phyloP scores from a whole-genome alignment of 2,329 filamentous ascomycete species.

The Diaporthe helianthi region DNA sequence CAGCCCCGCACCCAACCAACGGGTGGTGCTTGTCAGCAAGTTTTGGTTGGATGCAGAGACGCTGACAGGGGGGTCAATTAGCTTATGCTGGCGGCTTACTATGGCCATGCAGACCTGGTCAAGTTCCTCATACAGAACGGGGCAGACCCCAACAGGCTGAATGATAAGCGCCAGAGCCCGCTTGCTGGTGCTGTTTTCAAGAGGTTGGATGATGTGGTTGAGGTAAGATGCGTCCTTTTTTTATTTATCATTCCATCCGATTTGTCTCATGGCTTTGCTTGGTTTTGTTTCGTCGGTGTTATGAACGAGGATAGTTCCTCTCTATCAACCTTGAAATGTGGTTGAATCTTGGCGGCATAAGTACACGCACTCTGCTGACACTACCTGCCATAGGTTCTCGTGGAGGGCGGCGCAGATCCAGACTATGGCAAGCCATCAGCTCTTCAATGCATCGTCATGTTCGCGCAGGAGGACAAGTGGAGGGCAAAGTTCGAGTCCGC shows the following conservation, averaged over 20 bases:
- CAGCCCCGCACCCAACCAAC: background rate
- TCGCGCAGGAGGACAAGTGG: constrained; percentile 61
- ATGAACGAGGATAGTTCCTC: too few relatives aligned
- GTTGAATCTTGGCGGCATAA: background rate
- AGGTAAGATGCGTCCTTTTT: constrained; percentile 45
- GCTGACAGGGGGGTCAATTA: constrained; percentile 38
- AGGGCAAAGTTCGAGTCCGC: constrained; percentile 56
- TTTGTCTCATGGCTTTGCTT: background rate
- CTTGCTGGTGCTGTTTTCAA: constrained; percentile 78
- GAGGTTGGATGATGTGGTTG: constrained; percentile 68
- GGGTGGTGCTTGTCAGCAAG: too few relatives aligned
- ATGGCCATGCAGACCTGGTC: constrained; percentile 69
- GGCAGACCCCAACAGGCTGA: constrained; percentile 72
- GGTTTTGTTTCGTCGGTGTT: too few relatives aligned
- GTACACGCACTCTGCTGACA: too few relatives aligned
- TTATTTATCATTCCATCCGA: background rate
- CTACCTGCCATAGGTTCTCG: constrained; percentile 49
- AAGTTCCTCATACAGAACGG: constrained; percentile 66
- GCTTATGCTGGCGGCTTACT: constrained; percentile 77
- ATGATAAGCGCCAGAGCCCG: constrained; percentile 72
- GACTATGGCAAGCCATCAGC: constrained; percentile 59
- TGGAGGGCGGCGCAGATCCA: constrained; percentile 62
- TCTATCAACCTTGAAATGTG: too few relatives aligned
- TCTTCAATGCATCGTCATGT: constrained; percentile 56
- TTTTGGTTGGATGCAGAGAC: background rate